Evolutionary conservation across 2,329 filamentous ascomycete species (phyloP), one percentile per base, ranked within the genome.

Genomic region (Fonsecaea pedrosoi): DNA sequence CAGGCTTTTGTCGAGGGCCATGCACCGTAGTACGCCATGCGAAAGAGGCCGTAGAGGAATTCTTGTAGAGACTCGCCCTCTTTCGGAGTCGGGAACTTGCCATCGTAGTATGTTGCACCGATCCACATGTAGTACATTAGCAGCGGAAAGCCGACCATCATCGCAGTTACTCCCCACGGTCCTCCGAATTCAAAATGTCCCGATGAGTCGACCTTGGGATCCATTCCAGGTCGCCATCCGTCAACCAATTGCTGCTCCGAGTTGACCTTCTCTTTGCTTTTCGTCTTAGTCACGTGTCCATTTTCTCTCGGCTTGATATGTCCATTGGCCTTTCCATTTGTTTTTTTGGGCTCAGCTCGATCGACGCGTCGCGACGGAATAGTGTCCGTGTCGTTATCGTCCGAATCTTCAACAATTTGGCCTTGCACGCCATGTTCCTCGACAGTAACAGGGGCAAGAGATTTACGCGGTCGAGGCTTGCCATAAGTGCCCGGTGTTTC

Each of bases 91-190:
- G 95, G 95, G 60, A 96, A 84, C 70, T 91, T 89, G 73, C 94
- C 94, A 76, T 92, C 83, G 81, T 97, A 99, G 82, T 94, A 97
- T 58, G 90, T 94, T 38, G 94, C 91, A 59, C 95, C 95, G 78
- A 96, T 89, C 94, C 94, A 98, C 94, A 99, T 97, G 82, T 97
- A 98, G 86, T 92, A 97, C 94, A 98, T 98, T 74, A 99, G 86
- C 42, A 89, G 69, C n/a, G 95, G 95, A 80, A 98, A 99, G 54
- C 90, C 88, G 69, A 93, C 85, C 92, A 98, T 98, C 87, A 97
- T 93, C 72, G 86, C 83, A 15, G 86, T 80, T 50, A 94, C 90
- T 63, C 95, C 94, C n/a, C 85, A 77, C 2, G 92, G 89, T 66
- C 95, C 95, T 70, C 94, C 94, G 76, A 98, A 99, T 77, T 99